Base-by-base conservation (phyloP, 345 rosid genomes). In the Salix brachista region DNA sequence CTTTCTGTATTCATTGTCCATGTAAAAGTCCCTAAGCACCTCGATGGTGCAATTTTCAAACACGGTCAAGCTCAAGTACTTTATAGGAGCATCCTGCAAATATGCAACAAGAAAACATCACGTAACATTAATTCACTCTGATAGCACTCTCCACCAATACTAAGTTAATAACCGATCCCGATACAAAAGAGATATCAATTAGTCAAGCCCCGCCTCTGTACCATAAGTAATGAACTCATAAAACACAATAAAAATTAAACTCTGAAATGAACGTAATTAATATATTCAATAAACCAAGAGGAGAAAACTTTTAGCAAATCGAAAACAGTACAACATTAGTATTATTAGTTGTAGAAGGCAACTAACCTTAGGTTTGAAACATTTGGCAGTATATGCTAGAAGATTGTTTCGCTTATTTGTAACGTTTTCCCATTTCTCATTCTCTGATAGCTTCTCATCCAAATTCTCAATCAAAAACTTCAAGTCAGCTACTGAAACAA, bases 1-100 rank as follows among this genome's bases (percentile, higher is more conserved):
- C 84, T 83, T 84, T 83, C 99, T 89, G 72, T 87, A 93, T 42
- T 89, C 90, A 77, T 90, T 91, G 68, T 93, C 98, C 97, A 95
- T 90, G 82, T 93, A 95, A 80, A 95, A 93, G 84, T 91, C 91
- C 87, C 88, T 87, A 56, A 91, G 80, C 62, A 78, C 64, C 81
- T 91, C 90, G 0, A 87, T 79, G 23, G 96, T 85, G 83, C 97
- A 93, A 75, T 88, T 84, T 77, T 93, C 94, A 82, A 91, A 95
- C 28, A 90, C 86, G 5, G 98, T 90, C 52, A 79, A 78, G 73
- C 98, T 91, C 76, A 89, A 74, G 87, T 91, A 93, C 78, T 91
- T 93, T 80, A 90, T 41, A n/a, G 99, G 94, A 82, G 85, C 89
- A 82, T 88, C 92, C 99, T 95, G 88, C 82, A 84, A 84, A 42